Evolutionary conservation across 2,329 filamentous ascomycete species (phyloP).

Genomic region (Bipolaris victoriae): DNA sequence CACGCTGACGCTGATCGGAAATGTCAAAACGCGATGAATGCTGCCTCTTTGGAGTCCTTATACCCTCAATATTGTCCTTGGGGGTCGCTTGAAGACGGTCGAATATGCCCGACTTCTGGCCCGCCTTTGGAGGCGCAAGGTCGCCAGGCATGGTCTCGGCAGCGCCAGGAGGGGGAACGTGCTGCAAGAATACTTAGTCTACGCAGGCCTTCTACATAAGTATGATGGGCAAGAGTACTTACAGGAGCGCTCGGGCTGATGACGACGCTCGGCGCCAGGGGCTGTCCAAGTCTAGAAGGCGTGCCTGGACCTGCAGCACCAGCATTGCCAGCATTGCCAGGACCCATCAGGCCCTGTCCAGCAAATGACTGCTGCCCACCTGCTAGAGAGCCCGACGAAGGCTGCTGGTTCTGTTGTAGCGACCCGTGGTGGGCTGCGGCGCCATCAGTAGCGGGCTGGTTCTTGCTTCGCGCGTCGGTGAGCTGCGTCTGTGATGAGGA

Average conservation of each 20-base stretch:
- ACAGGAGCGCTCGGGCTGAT: conserved; percentile 89
- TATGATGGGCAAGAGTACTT: conserved; percentile 22
- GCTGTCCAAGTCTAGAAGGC: conserved; percentile 66
- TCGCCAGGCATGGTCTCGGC: conserved; percentile 98
- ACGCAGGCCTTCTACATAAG: background rate
- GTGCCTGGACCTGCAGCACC: conserved; percentile 58
- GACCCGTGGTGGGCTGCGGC: conserved; percentile 32
- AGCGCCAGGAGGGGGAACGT: conserved; percentile 88
- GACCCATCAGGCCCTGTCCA: conserved; percentile 36
- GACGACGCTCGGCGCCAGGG: conserved; percentile 83
- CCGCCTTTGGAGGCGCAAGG: conserved; percentile 89
- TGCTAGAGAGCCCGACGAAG: conserved; percentile 37
- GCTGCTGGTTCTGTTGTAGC: conserved; percentile 42
- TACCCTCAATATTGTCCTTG: conserved; percentile 93
- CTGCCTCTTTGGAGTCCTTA: conserved; percentile 93
- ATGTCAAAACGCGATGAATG: conserved; percentile 98
- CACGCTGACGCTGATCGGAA: conserved; percentile 84
- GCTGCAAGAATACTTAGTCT: conserved; percentile 58
- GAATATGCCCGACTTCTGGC: conserved; percentile 86
- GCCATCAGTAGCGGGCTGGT: conserved; percentile 59
- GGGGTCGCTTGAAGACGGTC: conserved; percentile 91
- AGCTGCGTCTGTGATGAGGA: conserved; percentile 88
- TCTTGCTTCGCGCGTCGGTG: conserved; percentile 84
- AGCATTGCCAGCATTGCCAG: conserved; percentile 54
- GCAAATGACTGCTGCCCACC: conserved; percentile 42